These are phyloP conservation scores for Beauveria pseudobassiana DNA, from an alignment of 2,329 filamentous ascomycete genomes.

Conservation along the genomic window DNA sequence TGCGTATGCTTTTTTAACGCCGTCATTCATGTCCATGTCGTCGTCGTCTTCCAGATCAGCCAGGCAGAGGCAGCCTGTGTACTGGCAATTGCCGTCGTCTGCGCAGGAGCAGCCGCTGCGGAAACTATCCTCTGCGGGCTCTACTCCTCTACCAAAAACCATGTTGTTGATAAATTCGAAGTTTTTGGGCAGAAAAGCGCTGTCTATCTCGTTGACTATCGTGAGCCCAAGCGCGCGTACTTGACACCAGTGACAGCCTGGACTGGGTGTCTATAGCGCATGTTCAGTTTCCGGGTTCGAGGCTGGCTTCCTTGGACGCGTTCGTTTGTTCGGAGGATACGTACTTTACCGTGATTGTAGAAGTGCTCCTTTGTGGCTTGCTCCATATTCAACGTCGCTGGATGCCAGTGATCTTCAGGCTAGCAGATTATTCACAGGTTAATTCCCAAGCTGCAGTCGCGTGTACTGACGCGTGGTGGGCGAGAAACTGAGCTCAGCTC, in stretches of 20 bases:
- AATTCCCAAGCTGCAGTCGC: not conserved
- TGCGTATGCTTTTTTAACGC: slow-evolving; percentile 41
- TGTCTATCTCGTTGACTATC: slow-evolving; percentile 56
- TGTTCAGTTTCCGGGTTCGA: not conserved
- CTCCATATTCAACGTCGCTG: slow-evolving; percentile 31
- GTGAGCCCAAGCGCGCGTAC: slow-evolving; percentile 45
- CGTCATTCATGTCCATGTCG: slow-evolving; percentile 15
- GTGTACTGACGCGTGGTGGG: not conserved
- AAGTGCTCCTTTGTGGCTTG: slow-evolving; percentile 40
- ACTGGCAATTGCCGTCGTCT: slow-evolving; percentile 58
- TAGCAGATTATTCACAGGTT: not conserved
- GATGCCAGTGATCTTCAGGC: not conserved
- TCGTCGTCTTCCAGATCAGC: slow-evolving; percentile 47
- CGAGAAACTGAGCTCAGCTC: not conserved
- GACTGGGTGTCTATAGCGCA: not conserved
- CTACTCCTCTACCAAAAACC: slow-evolving; percentile 52
- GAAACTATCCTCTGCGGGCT: slow-evolving; percentile 52
- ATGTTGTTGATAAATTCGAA: slow-evolving; percentile 64
- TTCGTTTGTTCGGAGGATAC: not conserved
- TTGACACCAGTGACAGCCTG: slow-evolving; percentile 56
- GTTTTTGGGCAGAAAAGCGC: slow-evolving; percentile 46
- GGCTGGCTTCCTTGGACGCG: not conserved
- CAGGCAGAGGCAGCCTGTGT: slow-evolving; percentile 61
- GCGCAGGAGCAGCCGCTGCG: slow-evolving; percentile 62
- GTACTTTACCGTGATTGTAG: slow-evolving; percentile 36